These are phyloP conservation scores for Pyrus betulifolia DNA, from an alignment of 306 rosid genomes.

Conservation along the genomic window DNA sequence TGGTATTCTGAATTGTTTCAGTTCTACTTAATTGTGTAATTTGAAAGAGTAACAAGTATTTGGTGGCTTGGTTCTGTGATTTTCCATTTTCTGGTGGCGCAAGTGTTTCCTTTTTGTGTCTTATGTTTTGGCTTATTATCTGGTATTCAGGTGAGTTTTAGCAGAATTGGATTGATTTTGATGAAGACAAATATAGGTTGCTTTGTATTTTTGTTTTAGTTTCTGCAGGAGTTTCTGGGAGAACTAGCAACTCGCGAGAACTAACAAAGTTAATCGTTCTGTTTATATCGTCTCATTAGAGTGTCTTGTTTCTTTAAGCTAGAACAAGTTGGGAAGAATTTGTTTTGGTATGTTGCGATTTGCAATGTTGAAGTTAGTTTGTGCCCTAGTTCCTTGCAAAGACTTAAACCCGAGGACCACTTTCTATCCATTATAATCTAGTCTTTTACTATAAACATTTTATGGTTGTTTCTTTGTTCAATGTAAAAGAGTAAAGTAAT, in stretches of 20 bases:
- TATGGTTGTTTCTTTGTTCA: not conserved
- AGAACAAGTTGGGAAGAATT: not conserved
- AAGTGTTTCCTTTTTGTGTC: not conserved
- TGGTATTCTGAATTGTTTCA: not conserved
- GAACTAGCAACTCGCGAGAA: not conserved
- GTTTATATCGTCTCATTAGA: not conserved
- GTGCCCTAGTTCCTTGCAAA: not conserved
- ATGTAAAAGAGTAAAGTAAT: not conserved
- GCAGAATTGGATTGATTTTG: not conserved
- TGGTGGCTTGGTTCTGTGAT: not conserved
- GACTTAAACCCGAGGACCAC: too few species aligned
- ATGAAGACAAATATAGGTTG: not conserved
- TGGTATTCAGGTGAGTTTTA: not conserved
- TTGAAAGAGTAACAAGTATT: not conserved
- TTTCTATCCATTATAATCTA: not conserved
- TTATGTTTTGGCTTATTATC: not conserved
- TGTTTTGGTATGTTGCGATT: not conserved
- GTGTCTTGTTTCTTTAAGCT: not conserved
- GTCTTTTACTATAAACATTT: too few species aligned
- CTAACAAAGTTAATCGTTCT: not conserved
- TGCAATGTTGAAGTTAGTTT: not conserved
- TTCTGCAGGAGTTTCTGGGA: slow-evolving; percentile 1
- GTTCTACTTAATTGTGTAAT: not conserved
- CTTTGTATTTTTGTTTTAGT: not conserved
- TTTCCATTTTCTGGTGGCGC: not conserved